Conservation (phyloP, 305 asterid genomes). For the Euphrasia arctica region DNA sequence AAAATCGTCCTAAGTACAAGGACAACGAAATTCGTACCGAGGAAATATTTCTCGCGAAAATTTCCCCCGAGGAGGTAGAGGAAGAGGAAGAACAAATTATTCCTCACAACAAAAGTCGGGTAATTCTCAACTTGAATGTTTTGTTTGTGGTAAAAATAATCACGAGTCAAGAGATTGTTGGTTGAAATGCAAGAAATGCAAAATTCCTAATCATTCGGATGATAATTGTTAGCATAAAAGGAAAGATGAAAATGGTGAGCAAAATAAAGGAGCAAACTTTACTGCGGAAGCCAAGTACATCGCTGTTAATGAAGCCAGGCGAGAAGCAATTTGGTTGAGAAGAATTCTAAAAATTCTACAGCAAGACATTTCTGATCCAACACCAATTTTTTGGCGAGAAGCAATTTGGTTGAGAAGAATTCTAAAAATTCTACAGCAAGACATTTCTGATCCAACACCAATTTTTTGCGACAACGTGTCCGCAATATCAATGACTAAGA, state of each 20-base stretch:
- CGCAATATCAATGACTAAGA: too few relatives aligned
- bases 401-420: too few relatives aligned
- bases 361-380: too few relatives aligned
- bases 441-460: too few relatives aligned
- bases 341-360: too few relatives aligned
- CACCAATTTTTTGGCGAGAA: too few relatives aligned
- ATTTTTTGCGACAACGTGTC: too few relatives aligned
- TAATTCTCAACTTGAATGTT: constrained; percentile 5
- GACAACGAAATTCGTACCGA: neutral
- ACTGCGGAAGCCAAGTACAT: too few relatives aligned
- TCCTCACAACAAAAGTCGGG: neutral
- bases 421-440: too few relatives aligned
- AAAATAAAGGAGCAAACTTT: too few relatives aligned
- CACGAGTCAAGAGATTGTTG: constrained; percentile 5
- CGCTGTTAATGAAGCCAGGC: too few relatives aligned
- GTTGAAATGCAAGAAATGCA: constrained; percentile 11
- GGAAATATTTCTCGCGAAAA: neutral
- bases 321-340: too few relatives aligned
- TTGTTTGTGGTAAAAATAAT: neutral
- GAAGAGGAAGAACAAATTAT: neutral
- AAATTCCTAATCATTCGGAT: neutral
- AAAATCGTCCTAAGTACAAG: neutral
- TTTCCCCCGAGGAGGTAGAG: neutral
- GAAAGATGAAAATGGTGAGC: neutral
- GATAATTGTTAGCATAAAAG: neutral